A percentile compares a stretch with the other conserved stretches of the same genome.
Conservation (phyloP, 1,284 basidiomycete species). For the Microbotryomycetes sp. region DNA sequence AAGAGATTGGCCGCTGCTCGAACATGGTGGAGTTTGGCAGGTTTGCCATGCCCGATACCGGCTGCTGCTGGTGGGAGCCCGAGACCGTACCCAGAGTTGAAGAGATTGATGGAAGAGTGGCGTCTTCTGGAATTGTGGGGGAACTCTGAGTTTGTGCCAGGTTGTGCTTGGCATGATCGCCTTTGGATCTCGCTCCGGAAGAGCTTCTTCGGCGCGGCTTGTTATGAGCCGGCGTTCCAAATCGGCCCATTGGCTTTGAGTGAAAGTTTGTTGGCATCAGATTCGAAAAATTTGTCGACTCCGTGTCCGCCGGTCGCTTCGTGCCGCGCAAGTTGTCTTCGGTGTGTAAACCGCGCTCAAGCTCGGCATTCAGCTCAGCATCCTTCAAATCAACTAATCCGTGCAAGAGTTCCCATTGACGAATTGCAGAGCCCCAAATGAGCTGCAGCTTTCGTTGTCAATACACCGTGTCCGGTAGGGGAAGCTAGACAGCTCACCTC, state of each 20-base stretch:
- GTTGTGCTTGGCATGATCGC: background rate
- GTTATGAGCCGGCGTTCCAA: background rate
- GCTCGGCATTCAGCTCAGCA: constrained; percentile 24
- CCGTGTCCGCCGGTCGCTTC: constrained; percentile 17
- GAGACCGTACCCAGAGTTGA: background rate
- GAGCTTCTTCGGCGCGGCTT: constrained; percentile 9
- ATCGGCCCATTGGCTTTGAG: constrained; percentile 1
- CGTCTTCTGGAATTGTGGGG: background rate
- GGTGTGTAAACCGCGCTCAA: background rate
- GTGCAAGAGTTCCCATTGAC: constrained; percentile 62
- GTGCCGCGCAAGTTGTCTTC: constrained; percentile 9
- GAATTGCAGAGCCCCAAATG: constrained; percentile 66
- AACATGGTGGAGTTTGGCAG: background rate
- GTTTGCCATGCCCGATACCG: too few relatives aligned
- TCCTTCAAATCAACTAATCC: constrained; percentile 43
- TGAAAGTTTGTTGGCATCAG: constrained; percentile 19
- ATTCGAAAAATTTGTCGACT: constrained; percentile 6
- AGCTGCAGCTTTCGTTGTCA: constrained; percentile 25
- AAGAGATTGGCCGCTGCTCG: background rate
- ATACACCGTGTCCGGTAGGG: background rate
- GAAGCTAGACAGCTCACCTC: constrained; percentile 43
- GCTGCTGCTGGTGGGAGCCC: too few relatives aligned
- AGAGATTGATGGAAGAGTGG: background rate
- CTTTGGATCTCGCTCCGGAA: background rate
- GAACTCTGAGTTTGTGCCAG: background rate